These are phyloP conservation scores for Saitozyma sp. DNA, from an alignment of 768 basidiomycete genomes.

Conservation along the genomic window DNA sequence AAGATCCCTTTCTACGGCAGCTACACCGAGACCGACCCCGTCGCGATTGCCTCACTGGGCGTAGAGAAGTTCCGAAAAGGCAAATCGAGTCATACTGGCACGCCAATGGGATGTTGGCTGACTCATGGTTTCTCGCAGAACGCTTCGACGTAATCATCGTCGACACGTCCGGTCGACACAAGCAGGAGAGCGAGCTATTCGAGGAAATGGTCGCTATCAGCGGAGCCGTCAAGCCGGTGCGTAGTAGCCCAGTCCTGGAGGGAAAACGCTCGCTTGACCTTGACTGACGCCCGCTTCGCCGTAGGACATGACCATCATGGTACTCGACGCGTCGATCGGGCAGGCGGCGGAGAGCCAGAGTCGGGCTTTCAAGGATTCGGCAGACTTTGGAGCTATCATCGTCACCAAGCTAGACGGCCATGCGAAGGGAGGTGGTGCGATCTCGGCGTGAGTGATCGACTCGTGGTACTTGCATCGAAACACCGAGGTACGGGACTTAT, in stretches of 20 bases:
- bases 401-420: slow-evolving; percentile 99
- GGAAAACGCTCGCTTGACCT: neutral
- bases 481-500: too few species aligned
- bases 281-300: neutral
- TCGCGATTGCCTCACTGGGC: slow-evolving; percentile 88
- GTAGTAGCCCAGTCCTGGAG: slow-evolving; percentile 5
- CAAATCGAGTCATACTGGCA: slow-evolving; percentile 12
- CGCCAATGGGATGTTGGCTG: neutral
- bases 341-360: slow-evolving; percentile 98
- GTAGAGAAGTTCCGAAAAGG: slow-evolving; percentile 93
- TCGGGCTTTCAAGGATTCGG: slow-evolving; percentile 94
- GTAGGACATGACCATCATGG: slow-evolving; percentile 82
- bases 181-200: slow-evolving; percentile 94
- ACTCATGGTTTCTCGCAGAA: slow-evolving; percentile 55
- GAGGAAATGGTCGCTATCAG: slow-evolving; percentile 97
- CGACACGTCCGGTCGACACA: slow-evolving; percentile 95
- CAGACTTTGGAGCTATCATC: slow-evolving; percentile 97
- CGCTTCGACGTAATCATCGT: slow-evolving; percentile 98
- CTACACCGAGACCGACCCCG: slow-evolving; percentile 98
- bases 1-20: slow-evolving; percentile 99
- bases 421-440: slow-evolving; percentile 97
- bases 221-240: slow-evolving; percentile 79
- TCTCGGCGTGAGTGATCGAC: slow-evolving; percentile 79
- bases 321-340: slow-evolving; percentile 96
- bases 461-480: too few species aligned